Percentiles rank a stretch among this genome's conserved stretches.
Conservation (phyloP, 1,139 yeast species). For the Suhomyces choctaworum region DNA sequence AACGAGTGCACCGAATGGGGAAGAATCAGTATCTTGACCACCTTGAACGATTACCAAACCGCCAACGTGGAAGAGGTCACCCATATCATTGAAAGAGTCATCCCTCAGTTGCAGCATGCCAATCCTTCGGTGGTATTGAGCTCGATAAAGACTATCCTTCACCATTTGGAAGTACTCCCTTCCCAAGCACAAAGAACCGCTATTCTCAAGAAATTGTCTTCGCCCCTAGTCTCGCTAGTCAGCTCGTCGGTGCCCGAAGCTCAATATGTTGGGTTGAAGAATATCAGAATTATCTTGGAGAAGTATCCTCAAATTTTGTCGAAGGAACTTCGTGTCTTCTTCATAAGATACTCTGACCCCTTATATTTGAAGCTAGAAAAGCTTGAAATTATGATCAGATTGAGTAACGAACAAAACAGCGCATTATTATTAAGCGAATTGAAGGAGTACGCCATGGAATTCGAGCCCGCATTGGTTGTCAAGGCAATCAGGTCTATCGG, state of each 20-base stretch:
- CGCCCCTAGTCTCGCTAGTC: constrained; percentile 87
- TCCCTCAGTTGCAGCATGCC: constrained; percentile 96
- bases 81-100: constrained; percentile 85
- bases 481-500: constrained; percentile 84
- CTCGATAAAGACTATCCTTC: constrained; percentile 78
- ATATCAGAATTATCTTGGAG: constrained; percentile 85
- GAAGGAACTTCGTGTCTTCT: constrained; percentile 85
- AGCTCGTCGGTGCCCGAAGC: constrained; percentile 89
- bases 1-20: constrained; percentile 99
- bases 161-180: constrained; percentile 60
- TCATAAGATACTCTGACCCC: constrained; percentile 93
- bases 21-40: constrained; percentile 81
- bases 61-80: constrained; percentile 63
- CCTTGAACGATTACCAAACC: constrained; percentile 71
- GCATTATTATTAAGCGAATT: constrained; percentile 76
- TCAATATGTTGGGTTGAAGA: constrained; percentile 91
- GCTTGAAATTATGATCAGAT: constrained; percentile 82
- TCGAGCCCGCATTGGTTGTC: constrained; percentile 85
- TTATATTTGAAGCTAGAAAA: constrained; percentile 90
- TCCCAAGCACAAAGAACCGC: constrained; percentile 33
- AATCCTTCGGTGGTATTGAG: constrained; percentile 94
- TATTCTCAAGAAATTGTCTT: constrained; percentile 73
- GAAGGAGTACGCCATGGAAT: constrained; percentile 92
- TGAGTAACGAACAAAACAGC: constrained; percentile 72
- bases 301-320: constrained; percentile 80